Evolutionary conservation across 805 yeast genomes (phyloP), one percentile per base, ranked within the genome.

Genomic region (Candida nitratophila): DNA sequence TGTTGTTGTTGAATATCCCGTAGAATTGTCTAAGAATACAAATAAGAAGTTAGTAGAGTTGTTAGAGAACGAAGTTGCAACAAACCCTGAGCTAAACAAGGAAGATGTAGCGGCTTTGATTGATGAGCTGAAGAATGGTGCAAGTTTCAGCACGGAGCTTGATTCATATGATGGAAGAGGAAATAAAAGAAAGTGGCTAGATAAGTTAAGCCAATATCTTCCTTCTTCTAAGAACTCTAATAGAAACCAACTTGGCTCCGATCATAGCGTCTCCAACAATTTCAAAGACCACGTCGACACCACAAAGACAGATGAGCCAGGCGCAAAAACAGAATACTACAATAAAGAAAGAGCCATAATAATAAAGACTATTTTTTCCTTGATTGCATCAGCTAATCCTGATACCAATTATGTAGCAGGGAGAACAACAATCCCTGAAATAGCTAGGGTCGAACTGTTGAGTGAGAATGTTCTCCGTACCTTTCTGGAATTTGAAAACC

Each of bases 401-500:
- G 19, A 35, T 19, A 34, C 31, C 14, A 22, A 40, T 17, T 51
- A 50, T 45, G 50, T 48, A 6, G 22, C 19, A 36, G 33, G 8
- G 3, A 32, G 42, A 24, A 45, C 42, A 24, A 41, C 53, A 21
- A 42, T 42, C n/a, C 47, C 45, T 16, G 44, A 51, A 11, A 49
- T 52, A 1, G 27, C 47, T 20, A 47, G 44, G 19, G 47, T 42
- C 20, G 30, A 41, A 9, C 4, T 49, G 6, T 37, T 49, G 11
- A 39, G 54, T 1, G 58, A 54, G 22, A 37, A 44, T 5, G 31
- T 45, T n/a, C 32, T 52, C 14, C 31, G 43, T 17, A 49, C 49
- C 26, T 52, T 49, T 37, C 59, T 81, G 22, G 71, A 72, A 41
- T 56, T 80, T 30, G 57, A 60, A 11, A 62, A 61, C 1, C 58